Conservation (phyloP, 768 basidiomycete species). For the Naganishia antarctica region DNA sequence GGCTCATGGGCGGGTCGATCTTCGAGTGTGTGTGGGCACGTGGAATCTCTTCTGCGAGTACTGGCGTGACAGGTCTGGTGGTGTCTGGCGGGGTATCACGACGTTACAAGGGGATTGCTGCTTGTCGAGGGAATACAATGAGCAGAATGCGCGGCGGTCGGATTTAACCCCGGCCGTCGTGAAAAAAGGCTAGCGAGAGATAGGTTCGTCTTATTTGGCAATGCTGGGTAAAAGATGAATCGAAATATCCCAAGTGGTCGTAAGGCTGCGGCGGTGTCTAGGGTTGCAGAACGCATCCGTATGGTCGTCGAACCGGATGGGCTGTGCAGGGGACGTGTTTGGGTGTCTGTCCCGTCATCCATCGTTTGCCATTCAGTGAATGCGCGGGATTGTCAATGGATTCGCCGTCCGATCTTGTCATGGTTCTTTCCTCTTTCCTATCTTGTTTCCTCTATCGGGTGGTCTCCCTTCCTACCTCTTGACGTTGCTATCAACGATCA, state of each 20-base stretch:
- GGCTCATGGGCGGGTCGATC: background rate
- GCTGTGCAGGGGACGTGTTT: background rate
- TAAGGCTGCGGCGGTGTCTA: background rate
- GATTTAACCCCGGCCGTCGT: background rate
- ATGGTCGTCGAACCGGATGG: background rate
- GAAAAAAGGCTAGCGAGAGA: constrained; percentile 8
- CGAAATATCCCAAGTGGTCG: constrained; percentile 10
- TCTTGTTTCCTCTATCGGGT: background rate
- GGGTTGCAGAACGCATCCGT: background rate
- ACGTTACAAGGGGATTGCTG: background rate
- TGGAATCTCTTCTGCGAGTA: background rate
- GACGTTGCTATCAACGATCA: background rate
- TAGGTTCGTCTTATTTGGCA: background rate
- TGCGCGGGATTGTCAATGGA: background rate
- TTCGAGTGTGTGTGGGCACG: constrained; percentile 11
- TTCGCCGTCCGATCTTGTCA: background rate
- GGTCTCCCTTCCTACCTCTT: background rate
- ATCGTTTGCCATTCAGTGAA: background rate
- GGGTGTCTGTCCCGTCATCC: background rate
- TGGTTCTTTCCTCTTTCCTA: constrained; percentile 3
- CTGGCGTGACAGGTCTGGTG: background rate
- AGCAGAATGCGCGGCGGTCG: background rate
- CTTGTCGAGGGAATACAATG: background rate
- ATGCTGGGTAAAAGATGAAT: background rate
- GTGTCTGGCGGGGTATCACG: background rate